A percentile compares a stretch with the other conserved stretches of the same genome.
These are phyloP conservation scores for Paramecium primaurelia DNA, from an alignment of 73 alveolate genomes.

Conservation along the genomic window DNA sequence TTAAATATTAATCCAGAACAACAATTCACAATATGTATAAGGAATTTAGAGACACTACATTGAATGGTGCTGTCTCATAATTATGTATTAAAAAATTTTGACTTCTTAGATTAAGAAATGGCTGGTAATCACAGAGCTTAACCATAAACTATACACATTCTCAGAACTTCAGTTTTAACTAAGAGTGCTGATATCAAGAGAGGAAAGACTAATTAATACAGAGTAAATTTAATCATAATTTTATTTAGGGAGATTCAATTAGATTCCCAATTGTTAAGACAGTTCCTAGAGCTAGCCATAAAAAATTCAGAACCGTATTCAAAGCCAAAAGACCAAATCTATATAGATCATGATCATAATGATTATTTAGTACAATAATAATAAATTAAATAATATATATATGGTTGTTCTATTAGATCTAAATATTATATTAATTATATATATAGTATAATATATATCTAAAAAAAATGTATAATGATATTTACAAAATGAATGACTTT, in stretches of 20 bases:
- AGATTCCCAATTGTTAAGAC: slow-evolving; percentile 64
- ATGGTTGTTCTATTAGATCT: neutral
- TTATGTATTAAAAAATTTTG: slow-evolving; percentile 51
- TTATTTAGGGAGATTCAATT: slow-evolving; percentile 53
- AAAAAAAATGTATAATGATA: no score
- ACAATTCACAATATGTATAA: slow-evolving; percentile 92
- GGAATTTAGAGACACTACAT: slow-evolving; percentile 88
- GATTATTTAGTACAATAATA: slow-evolving; percentile 13
- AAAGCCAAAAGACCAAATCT: slow-evolving; percentile 62
- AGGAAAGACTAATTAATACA: slow-evolving; percentile 25
- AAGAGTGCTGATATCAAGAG: slow-evolving; percentile 4
- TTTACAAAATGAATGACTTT: neutral
- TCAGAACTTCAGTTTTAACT: slow-evolving; percentile 69
- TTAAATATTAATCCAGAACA: slow-evolving; percentile 88
- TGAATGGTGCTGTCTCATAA: slow-evolving; percentile 88
- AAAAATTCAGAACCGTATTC: slow-evolving; percentile 60
- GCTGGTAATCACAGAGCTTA: slow-evolving; percentile 94
- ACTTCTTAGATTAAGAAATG: slow-evolving; percentile 78
- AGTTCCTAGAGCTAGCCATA: slow-evolving; percentile 51
- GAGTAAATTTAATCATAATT: neutral
- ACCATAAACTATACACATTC: slow-evolving; percentile 82
- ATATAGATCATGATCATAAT: slow-evolving; percentile 27
- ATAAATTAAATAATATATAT: neutral
- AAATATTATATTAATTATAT: no score
- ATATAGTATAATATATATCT: no score